Base-by-base conservation (phyloP, 2,329 filamentous ascomycete genomes). In the Tolypocladium guangdongense region DNA sequence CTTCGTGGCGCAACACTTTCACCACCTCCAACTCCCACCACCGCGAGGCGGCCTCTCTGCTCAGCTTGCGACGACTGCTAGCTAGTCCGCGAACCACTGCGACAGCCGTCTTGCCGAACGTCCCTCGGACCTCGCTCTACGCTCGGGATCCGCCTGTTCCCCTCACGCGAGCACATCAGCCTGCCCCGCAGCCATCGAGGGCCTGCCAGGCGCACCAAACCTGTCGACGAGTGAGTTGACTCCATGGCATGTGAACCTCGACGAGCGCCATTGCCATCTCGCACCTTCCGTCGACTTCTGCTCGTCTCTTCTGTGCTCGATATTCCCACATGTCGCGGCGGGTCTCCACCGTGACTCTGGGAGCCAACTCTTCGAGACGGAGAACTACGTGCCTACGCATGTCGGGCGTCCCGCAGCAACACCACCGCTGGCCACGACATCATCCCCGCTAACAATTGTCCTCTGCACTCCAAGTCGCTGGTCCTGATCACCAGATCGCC, bases 181-280 rank as follows among this genome's bases (percentile, higher is more conserved):
- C 24, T 20, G 50, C 50, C 50, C 50, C 50, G 50, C 50, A 36
- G 39, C 39, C n/a, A 52, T 52, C 39, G 30, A 52, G 46, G 35
- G 38, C 49, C 27, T 36, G 37, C 36, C 36, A 7, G 49, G 49
- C 24, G 36, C 41, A 18, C 12, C 41, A 30, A 10, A 32, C 41
- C 41, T 8, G 41, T 47, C 14, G 27, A 32, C 24, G 27, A 5
- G 43, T 20, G 43, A 47, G 24, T 32, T 7, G 43, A 14, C 33
- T 39, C 49, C n/a, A 24, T 18, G 35, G 24, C 38, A 24, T 22
- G 43, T 47, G 43, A 27, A 47, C 11, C 43, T 47, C 43, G 24
- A 46, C 6, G 14, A n/a, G 22, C 27, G 16, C 43, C 43, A 46
- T 46, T 32, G 43, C 18, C 43, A 12, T 46, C 43, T 33, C 20